Percentiles rank a stretch among this genome's conserved stretches.
Conservation (phyloP, 2,329 filamentous ascomycete species). For the Dothideomycetidae sp. region DNA sequence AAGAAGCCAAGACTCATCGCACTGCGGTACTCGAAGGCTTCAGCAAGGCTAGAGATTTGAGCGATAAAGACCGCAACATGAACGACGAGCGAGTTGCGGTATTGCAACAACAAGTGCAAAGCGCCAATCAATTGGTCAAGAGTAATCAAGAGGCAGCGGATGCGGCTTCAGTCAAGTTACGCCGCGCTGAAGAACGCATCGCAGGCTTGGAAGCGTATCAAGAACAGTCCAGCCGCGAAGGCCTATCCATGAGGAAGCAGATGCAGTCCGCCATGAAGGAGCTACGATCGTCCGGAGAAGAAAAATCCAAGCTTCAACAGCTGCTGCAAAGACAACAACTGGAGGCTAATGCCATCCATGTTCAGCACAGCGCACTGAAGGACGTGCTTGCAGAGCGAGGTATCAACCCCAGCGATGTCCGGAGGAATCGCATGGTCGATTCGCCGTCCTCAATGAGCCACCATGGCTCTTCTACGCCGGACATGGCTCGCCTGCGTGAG, state of each 20-base stretch:
- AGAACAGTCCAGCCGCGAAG: slow-evolving; percentile 89
- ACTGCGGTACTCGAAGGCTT: slow-evolving; percentile 70
- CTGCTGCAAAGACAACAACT: slow-evolving; percentile 75
- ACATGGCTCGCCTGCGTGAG: slow-evolving; percentile 64
- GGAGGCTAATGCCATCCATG: slow-evolving; percentile 81
- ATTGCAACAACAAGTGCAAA: slow-evolving; percentile 64
- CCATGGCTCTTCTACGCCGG: slow-evolving; percentile 52
- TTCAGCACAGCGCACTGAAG: slow-evolving; percentile 87
- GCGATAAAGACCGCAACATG: slow-evolving; percentile 35
- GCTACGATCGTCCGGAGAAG: slow-evolving; percentile 62
- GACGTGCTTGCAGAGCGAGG: slow-evolving; percentile 82
- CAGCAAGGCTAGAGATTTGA: slow-evolving; percentile 51
- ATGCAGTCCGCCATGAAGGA: slow-evolving; percentile 75
- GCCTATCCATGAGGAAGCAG: slow-evolving; percentile 76
- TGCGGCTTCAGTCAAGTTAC: slow-evolving; percentile 70
- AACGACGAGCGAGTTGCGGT: slow-evolving; percentile 54
- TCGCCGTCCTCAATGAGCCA: slow-evolving; percentile 51
- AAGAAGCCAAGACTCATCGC: slow-evolving; percentile 75
- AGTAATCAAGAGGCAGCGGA: slow-evolving; percentile 86
- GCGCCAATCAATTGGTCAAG: slow-evolving; percentile 66
- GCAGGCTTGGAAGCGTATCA: slow-evolving; percentile 94
- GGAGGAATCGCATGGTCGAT: slow-evolving; percentile 57
- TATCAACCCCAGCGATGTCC: slow-evolving; percentile 59
- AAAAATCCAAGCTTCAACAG: slow-evolving; percentile 69
- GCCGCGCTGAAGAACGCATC: slow-evolving; percentile 88